Conservation (phyloP, 2,329 filamentous ascomycete genomes). For the Chaetothyriales sp. region DNA sequence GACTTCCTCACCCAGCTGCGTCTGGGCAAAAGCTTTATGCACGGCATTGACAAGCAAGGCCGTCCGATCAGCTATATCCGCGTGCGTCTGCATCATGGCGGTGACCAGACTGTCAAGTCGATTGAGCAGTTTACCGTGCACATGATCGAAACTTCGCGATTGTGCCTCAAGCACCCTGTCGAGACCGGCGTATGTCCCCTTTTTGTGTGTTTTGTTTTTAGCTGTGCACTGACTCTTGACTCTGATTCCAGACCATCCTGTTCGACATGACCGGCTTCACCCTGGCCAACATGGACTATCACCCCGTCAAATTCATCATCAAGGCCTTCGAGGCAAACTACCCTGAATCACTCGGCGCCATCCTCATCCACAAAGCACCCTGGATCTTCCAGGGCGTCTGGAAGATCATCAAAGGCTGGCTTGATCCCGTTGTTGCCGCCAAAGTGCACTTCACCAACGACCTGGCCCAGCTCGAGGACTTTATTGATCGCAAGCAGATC, state of each 20-base stretch:
- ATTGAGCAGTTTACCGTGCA: conserved; percentile 86
- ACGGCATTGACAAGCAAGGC: conserved; percentile 70
- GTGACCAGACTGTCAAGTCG: conserved; percentile 66
- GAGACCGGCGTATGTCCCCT: conserved; percentile 68
- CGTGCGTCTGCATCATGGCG: conserved; percentile 64
- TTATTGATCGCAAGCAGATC: conserved; percentile 55
- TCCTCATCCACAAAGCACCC: conserved; percentile 87
- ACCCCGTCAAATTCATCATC: conserved; percentile 97
- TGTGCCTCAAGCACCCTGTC: conserved; percentile 62
- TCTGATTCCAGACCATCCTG: conserved; percentile 53
- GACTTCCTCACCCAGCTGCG: conserved; percentile 75
- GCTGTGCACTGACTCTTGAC: conserved; percentile 4
- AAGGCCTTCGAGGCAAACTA: conserved; percentile 99
- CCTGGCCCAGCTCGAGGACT: conserved; percentile 60
- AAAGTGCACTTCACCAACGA: conserved; percentile 30
- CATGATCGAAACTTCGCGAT: conserved; percentile 81
- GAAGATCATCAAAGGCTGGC: conserved; percentile 89
- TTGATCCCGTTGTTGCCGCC: conserved; percentile 49
- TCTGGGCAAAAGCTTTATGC: conserved; percentile 84
- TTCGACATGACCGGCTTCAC: conserved; percentile 95
- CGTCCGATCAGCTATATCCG: conserved; percentile 77
- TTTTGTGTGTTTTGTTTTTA: background rate
- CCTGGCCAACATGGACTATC: conserved; percentile 95
- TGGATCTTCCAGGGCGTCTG: conserved; percentile 99
- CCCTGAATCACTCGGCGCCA: conserved; percentile 75